These are phyloP conservation scores for Sphenostylis stenocarpa DNA, from an alignment of 306 rosid species.

Conservation along the genomic window DNA sequence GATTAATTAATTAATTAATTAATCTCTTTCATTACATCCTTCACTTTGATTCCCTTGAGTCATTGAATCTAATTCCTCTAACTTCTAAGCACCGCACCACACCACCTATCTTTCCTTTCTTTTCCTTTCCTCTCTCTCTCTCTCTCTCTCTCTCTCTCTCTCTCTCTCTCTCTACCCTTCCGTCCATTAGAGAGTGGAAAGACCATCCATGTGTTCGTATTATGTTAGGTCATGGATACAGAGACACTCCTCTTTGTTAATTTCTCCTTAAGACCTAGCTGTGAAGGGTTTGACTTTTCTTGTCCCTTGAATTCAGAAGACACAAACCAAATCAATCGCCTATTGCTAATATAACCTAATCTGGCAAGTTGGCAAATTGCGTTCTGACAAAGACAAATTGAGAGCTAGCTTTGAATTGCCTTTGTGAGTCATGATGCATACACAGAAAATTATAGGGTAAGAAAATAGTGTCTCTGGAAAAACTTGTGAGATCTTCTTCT, in stretches of 20 bases:
- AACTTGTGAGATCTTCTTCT: not conserved
- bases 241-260: slow-evolving; percentile 1
- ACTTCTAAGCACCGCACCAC: slow-evolving; percentile 9
- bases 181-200: not conserved
- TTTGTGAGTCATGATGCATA: not conserved
- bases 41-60: slow-evolving; percentile 45
- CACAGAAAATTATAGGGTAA: not conserved
- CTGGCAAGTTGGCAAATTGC: not conserved
- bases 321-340: not conserved
- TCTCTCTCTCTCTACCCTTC: slow-evolving; percentile 1
- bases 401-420: slow-evolving; percentile 11
- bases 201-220: not conserved
- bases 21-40: slow-evolving; percentile 29
- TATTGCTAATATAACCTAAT: not conserved
- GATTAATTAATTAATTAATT: slow-evolving; percentile 2
- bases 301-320: slow-evolving; percentile 17
- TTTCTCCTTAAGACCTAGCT: not conserved
- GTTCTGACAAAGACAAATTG: not conserved
- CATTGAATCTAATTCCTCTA: slow-evolving; percentile 54
- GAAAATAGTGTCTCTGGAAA: not conserved
- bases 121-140: not conserved
- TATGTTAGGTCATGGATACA: slow-evolving; percentile 13
- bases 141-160: not conserved
- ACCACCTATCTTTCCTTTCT: not conserved
- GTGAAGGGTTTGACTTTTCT: slow-evolving; percentile 39